Conservation (phyloP, 208 protist genomes). For the Trypanosoma melophagium region DNA sequence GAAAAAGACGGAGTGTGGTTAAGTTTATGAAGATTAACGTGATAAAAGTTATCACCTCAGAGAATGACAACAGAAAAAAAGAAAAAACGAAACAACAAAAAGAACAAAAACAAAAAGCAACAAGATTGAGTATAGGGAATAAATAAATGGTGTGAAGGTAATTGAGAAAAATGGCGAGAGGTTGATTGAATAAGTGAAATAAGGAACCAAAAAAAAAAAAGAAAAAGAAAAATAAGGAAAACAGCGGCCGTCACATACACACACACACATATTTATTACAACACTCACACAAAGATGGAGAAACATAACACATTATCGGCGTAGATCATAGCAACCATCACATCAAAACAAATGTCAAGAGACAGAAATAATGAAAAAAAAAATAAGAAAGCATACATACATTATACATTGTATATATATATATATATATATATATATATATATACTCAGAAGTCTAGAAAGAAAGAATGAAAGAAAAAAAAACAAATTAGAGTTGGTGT, state of each 20-base stretch:
- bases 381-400: too few relatives aligned
- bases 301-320: too few relatives aligned
- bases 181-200: background rate
- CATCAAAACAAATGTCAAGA: too few relatives aligned
- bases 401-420: slow-evolving; percentile 20
- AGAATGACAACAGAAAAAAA: too few relatives aligned
- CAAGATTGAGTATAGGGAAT: slow-evolving; percentile 15
- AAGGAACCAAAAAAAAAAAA: slow-evolving; percentile 23
- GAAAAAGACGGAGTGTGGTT: too few relatives aligned
- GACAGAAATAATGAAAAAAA: too few relatives aligned
- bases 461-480: slow-evolving; percentile 25
- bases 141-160: slow-evolving; percentile 7
- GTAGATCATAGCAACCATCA: too few relatives aligned
- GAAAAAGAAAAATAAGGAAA: slow-evolving; percentile 9
- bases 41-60: too few relatives aligned
- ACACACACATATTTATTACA: background rate
- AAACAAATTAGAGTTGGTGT: too few relatives aligned
- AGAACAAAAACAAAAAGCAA: slow-evolving; percentile 17
- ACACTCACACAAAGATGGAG: too few relatives aligned
- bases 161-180: slow-evolving; percentile 24
- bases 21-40: too few relatives aligned
- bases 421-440: slow-evolving; percentile 18
- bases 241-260: background rate
- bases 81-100: slow-evolving; percentile 10
- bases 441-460: slow-evolving; percentile 15